These are phyloP conservation scores for Sindora glabra DNA, from an alignment of 306 rosid genomes.

Conservation along the genomic window DNA sequence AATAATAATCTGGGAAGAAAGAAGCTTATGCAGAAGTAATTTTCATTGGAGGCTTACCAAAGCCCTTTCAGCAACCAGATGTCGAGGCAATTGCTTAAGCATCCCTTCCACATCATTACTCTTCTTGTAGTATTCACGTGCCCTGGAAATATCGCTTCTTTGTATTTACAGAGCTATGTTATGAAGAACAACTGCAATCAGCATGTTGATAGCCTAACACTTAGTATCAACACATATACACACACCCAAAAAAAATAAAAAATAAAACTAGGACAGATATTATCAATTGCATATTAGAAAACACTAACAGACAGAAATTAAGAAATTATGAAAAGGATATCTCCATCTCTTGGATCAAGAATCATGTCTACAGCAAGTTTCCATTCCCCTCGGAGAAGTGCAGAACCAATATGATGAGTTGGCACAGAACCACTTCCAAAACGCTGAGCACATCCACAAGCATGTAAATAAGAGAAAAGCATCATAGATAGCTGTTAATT, in stretches of 20 bases:
- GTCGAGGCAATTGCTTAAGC: slow-evolving; percentile 76
- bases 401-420: slow-evolving; percentile 73
- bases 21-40: slow-evolving; percentile 9
- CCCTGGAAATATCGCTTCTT: slow-evolving; percentile 44
- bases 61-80: slow-evolving; percentile 84
- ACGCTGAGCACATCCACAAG: slow-evolving; percentile 47
- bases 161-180: slow-evolving; percentile 51
- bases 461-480: slow-evolving; percentile 18
- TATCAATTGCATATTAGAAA: neutral
- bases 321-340: slow-evolving; percentile 66
- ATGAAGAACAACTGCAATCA: slow-evolving; percentile 31
- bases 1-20: too few species aligned
- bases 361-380: slow-evolving; percentile 62
- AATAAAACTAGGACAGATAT: slow-evolving; percentile 14
- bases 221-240: too few species aligned
- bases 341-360: slow-evolving; percentile 98
- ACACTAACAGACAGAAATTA: neutral
- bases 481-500: too few species aligned
- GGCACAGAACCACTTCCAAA: slow-evolving; percentile 97
- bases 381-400: slow-evolving; percentile 88
- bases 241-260: slow-evolving; percentile 7
- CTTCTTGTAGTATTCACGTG: slow-evolving; percentile 77
- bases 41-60: slow-evolving; percentile 52
- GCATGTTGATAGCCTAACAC: too few species aligned
- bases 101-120: slow-evolving; percentile 78